Percentiles rank a stretch among this genome's conserved stretches.
Evolutionary conservation across 2,329 filamentous ascomycete genomes (phyloP).

Genomic region (Neocatenulostroma microsporum): DNA sequence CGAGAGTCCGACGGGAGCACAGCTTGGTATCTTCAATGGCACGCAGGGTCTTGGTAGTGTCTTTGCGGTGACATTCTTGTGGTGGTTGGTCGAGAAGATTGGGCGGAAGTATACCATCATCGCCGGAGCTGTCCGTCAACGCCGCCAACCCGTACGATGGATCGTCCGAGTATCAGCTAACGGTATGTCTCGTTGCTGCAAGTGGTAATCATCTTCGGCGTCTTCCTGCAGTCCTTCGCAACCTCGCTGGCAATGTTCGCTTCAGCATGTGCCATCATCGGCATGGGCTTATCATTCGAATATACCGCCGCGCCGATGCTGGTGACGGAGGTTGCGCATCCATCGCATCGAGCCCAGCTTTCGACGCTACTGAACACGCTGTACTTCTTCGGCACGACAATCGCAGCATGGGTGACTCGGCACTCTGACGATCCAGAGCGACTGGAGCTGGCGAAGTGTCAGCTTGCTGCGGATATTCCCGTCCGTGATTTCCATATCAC

Average conservation of each 20-base stretch:
- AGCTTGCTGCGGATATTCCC: conserved; percentile 45
- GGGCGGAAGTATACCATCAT: conserved; percentile 40
- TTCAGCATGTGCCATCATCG: conserved; percentile 9
- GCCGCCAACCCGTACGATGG: too few species aligned
- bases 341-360: conserved; percentile 39
- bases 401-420: conserved; percentile 41
- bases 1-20: conserved; percentile 19
- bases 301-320: conserved; percentile 28
- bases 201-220: conserved; percentile 39
- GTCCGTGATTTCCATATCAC: conserved; percentile 36
- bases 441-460: conserved; percentile 46
- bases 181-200: too few species aligned
- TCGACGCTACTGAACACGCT: conserved; percentile 38
- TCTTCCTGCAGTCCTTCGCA: conserved; percentile 32
- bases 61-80: conserved; percentile 36
- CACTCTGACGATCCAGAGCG: conserved; percentile 31
- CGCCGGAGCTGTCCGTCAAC: conserved; percentile 33
- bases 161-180: too few species aligned
- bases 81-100: conserved; percentile 40
- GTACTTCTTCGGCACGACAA: conserved; percentile 37
- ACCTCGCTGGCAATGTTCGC: conserved; percentile 31
- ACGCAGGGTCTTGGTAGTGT: conserved; percentile 42
- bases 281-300: conserved; percentile 17
- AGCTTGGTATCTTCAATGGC: conserved; percentile 36
- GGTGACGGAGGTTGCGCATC: conserved; percentile 35